Percentiles rank a stretch among this genome's conserved stretches.
These are phyloP conservation scores for Cotoneaster glaucophyllus DNA, from an alignment of 306 rosid genomes.

Conservation along the genomic window DNA sequence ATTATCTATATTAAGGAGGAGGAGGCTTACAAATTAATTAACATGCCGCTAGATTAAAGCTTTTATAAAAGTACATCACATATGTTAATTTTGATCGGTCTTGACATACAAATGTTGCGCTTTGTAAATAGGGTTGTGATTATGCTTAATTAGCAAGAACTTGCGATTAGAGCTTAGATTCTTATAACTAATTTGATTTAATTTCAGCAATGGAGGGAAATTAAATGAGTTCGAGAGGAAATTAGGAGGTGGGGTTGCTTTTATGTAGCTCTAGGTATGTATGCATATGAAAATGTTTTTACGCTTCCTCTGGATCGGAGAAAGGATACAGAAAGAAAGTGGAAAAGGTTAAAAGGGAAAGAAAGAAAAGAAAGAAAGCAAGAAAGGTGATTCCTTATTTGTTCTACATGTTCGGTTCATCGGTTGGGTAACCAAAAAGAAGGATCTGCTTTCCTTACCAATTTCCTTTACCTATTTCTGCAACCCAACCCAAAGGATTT, in stretches of 20 bases:
- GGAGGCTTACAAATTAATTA: background rate
- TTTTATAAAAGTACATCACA: background rate
- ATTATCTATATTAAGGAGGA: too few relatives aligned
- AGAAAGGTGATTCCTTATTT: slow-evolving; percentile 38
- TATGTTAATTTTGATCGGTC: background rate
- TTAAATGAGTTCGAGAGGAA: background rate
- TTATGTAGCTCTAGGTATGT: too few relatives aligned
- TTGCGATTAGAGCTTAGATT: background rate
- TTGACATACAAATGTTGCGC: background rate
- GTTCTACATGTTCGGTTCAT: slow-evolving; percentile 23
- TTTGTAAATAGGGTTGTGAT: background rate
- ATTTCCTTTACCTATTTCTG: slow-evolving; percentile 31
- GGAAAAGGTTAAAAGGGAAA: slow-evolving; percentile 14
- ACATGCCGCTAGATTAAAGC: background rate
- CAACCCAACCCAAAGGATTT: slow-evolving; percentile 15
- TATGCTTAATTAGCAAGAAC: background rate
- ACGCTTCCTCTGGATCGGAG: slow-evolving; percentile 56
- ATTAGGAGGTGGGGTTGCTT: background rate
- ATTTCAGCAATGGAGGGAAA: background rate
- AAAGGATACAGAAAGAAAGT: slow-evolving; percentile 22
- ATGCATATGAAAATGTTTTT: slow-evolving; percentile 21
- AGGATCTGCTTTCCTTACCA: slow-evolving; percentile 27
- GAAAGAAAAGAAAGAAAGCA: slow-evolving; percentile 7
- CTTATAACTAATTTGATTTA: background rate
- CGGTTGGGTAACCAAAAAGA: slow-evolving; percentile 30